These are phyloP conservation scores for Nepenthes mirabilis DNA, from an alignment of 148 eudicot species.

Conservation along the genomic window DNA sequence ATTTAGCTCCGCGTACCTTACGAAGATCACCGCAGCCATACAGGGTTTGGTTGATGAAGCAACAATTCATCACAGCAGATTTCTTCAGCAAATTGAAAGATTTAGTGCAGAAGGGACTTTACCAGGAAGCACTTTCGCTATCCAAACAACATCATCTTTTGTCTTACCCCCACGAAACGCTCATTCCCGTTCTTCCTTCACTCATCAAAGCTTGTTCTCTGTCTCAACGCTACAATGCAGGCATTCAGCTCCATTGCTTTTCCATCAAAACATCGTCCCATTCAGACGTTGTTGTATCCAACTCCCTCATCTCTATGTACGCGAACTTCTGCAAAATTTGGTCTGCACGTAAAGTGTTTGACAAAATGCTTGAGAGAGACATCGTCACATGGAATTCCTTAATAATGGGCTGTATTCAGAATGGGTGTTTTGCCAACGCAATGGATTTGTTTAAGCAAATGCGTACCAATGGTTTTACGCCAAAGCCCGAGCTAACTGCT, in stretches of 20 bases:
- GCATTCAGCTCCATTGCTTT: slow-evolving; percentile 28
- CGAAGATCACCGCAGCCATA: no score
- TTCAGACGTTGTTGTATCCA: slow-evolving; percentile 24
- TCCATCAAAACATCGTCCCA: slow-evolving; percentile 22
- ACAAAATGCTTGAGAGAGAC: slow-evolving; percentile 31
- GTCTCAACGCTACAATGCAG: slow-evolving; percentile 14
- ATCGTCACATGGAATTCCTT: slow-evolving; percentile 35
- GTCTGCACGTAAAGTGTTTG: slow-evolving; percentile 29
- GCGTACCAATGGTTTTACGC: slow-evolving; percentile 21
- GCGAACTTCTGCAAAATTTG: slow-evolving; percentile 17
- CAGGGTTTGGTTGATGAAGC: slow-evolving; percentile 6
- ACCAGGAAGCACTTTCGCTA: slow-evolving; percentile 23
- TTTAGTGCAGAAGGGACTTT: slow-evolving; percentile 15
- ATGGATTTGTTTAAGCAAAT: slow-evolving; percentile 26
- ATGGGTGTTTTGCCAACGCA: slow-evolving; percentile 20
- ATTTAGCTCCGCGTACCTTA: no score
- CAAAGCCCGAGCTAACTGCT: slow-evolving; percentile 38
- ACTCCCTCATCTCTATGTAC: slow-evolving; percentile 34
- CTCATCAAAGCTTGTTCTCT: slow-evolving; percentile 31
- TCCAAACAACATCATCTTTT: slow-evolving; percentile 15
- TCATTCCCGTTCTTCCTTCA: slow-evolving; percentile 32
- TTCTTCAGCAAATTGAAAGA: slow-evolving; percentile 10
- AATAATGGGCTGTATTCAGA: slow-evolving; percentile 29
- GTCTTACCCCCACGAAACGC: slow-evolving; percentile 8
- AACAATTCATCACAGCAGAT: not conserved